A percentile compares a stretch with the other conserved stretches of the same genome.
phyloP scores from a whole-genome alignment of 1,139 yeast species.

The Hansenula anomala region DNA sequence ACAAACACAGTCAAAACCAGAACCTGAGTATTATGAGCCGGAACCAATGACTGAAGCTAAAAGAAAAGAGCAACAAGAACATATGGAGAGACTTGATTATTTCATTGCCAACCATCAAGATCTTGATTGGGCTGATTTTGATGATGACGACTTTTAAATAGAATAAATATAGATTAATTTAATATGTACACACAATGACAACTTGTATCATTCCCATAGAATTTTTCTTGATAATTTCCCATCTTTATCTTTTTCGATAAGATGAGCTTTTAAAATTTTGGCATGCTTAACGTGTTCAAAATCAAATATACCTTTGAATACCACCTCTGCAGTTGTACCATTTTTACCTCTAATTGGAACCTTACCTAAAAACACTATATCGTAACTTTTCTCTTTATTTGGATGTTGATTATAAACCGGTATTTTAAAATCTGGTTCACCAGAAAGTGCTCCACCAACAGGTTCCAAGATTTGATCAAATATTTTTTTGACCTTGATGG shows the following conservation, averaged over 20 bases:
- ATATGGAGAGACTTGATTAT: slow-evolving; percentile 8
- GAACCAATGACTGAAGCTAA: background rate
- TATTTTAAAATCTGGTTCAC: slow-evolving; percentile 12
- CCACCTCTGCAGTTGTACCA: slow-evolving; percentile 13
- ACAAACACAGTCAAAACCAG: background rate
- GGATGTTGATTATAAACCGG: slow-evolving; percentile 14
- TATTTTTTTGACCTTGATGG: slow-evolving; percentile 10
- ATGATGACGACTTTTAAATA: slow-evolving; percentile 10
- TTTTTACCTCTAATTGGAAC: slow-evolving; percentile 13
- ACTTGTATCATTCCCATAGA: slow-evolving; percentile 11
- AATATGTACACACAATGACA: background rate
- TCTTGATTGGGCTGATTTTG: slow-evolving; percentile 20
- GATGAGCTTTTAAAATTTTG: slow-evolving; percentile 12
- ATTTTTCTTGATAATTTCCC: slow-evolving; percentile 14
- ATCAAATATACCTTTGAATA: slow-evolving; percentile 18
- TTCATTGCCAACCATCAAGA: slow-evolving; percentile 8
- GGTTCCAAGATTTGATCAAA: slow-evolving; percentile 16
- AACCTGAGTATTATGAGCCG: no score
- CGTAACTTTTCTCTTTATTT: slow-evolving; percentile 11
- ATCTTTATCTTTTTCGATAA: slow-evolving; percentile 7
- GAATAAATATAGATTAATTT: background rate
- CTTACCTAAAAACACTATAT: slow-evolving; percentile 19
- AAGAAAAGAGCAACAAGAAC: background rate
- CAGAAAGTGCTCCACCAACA: slow-evolving; percentile 10
- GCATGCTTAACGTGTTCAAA: slow-evolving; percentile 22